Evolutionary conservation across 2,329 filamentous ascomycete species (phyloP).

Genomic region (Stemphylium vesicarium): DNA sequence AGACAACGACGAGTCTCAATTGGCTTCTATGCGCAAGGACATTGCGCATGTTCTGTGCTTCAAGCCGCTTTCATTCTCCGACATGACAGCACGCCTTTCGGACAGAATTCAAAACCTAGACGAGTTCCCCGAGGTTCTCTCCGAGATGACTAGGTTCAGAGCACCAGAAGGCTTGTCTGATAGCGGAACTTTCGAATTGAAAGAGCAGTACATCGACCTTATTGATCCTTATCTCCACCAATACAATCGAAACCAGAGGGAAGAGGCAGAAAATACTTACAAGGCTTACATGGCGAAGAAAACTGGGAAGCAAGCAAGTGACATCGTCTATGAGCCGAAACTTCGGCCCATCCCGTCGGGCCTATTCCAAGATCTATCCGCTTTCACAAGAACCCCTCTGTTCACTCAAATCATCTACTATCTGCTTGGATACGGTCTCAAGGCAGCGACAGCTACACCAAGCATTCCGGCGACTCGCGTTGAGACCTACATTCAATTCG

Average conservation of each 20-base stretch:
- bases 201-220: constrained; percentile 81
- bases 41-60: constrained; percentile 95
- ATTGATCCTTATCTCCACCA: constrained; percentile 96
- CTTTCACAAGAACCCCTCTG: constrained; percentile 81
- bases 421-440: constrained; percentile 79
- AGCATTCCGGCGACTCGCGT: constrained; percentile 80
- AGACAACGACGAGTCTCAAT: constrained; percentile 68
- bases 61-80: constrained; percentile 93
- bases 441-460: constrained; percentile 71
- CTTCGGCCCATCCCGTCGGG: constrained; percentile 77
- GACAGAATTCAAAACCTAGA: constrained; percentile 91
- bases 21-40: constrained; percentile 81
- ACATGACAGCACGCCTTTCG: constrained; percentile 82
- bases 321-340: constrained; percentile 91
- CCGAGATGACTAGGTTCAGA: constrained; percentile 88
- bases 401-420: constrained; percentile 93
- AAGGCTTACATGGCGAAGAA: constrained; percentile 86
- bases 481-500: constrained; percentile 89
- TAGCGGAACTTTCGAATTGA: constrained; percentile 91
- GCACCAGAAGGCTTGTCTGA: constrained; percentile 90
- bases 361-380: constrained; percentile 75
- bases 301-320: constrained; percentile 77
- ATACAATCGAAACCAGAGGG: constrained; percentile 95
- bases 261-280: constrained; percentile 91
- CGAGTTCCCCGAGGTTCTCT: constrained; percentile 81